Evolutionary conservation across 768 basidiomycete genomes (phyloP), one percentile per base, ranked within the genome.

Genomic region (Melanogaster broomeanus): DNA sequence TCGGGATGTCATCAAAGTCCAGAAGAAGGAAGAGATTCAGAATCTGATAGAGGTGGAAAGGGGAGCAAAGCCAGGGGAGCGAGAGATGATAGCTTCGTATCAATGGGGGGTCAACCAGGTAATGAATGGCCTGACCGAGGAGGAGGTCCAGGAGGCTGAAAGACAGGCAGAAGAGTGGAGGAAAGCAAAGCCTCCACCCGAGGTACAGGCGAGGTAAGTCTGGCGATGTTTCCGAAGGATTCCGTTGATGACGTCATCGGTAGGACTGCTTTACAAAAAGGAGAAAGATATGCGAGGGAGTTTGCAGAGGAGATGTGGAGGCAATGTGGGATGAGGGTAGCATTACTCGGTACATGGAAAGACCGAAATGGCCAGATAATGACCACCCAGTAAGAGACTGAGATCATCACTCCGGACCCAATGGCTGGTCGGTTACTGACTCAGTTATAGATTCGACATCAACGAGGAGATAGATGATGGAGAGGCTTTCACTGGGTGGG

Each of bases 311-410:
- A 48, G 15, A 46, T 50, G 27, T 50, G 34, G 31, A 47, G 22
- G 44, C 49, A 50, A 24, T 21, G 30, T 15, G n/a, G 49, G 11
- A 50, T 50, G 43, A 19, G 22, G 45, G 34, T 46, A 8, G 21
- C 35, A 2, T 34, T 50, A 11, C 19, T 45, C 4, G 22, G 4
- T 1, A 30, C 45, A 8, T 45, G 28, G 28, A 9, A 34, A 5
- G 18, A 34, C 19, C 2, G n/a, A n/a, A n/a, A n/a, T n/a, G n/a
- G n/a, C n/a, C n/a, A n/a, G n/a, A n/a, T n/a, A n/a, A n/a, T n/a
- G n/a, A n/a, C n/a, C n/a, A n/a, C n/a, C n/a, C n/a, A n/a, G n/a
- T n/a, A 18, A 2, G 22, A 2, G 3, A n/a, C n/a, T n/a, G n/a
- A 9, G 7, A 15, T 2, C 3, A 15, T 16, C 31, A 2, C 0